Percentiles rank a stretch among this genome's conserved stretches.
These are phyloP conservation scores for Venturia nashicola DNA, from an alignment of 2,329 filamentous ascomycete species.

Conservation along the genomic window DNA sequence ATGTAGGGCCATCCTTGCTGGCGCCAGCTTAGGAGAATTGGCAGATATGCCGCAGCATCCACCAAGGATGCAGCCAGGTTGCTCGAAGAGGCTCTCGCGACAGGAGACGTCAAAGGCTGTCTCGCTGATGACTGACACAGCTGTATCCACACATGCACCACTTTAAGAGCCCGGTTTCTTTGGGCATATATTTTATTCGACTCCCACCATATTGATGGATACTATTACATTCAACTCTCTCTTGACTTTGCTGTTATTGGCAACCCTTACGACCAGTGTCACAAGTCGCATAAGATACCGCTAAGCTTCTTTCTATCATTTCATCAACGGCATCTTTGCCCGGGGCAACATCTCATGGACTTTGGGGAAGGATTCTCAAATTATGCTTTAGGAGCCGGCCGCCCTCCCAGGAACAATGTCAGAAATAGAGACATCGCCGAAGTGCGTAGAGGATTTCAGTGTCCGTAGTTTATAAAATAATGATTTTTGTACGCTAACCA, in stretches of 20 bases:
- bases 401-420: background rate
- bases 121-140: background rate
- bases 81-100: background rate
- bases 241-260: background rate
- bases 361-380: background rate
- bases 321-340: background rate
- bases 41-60: background rate
- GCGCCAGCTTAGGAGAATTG: background rate
- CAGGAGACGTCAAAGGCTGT: background rate
- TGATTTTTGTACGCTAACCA: background rate
- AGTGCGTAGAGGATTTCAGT: background rate
- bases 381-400: background rate
- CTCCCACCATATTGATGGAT: background rate
- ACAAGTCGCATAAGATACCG: background rate
- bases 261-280: background rate
- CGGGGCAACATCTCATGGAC: background rate
- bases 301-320: background rate
- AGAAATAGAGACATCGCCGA: background rate
- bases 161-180: background rate
- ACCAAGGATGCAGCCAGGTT: background rate
- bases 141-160: background rate
- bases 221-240: background rate
- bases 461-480: background rate
- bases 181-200: background rate
- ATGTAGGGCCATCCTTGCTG: background rate